These are phyloP conservation scores for Sporothrix schenckii DNA, from an alignment of 2,329 filamentous ascomycete species.

Conservation along the genomic window DNA sequence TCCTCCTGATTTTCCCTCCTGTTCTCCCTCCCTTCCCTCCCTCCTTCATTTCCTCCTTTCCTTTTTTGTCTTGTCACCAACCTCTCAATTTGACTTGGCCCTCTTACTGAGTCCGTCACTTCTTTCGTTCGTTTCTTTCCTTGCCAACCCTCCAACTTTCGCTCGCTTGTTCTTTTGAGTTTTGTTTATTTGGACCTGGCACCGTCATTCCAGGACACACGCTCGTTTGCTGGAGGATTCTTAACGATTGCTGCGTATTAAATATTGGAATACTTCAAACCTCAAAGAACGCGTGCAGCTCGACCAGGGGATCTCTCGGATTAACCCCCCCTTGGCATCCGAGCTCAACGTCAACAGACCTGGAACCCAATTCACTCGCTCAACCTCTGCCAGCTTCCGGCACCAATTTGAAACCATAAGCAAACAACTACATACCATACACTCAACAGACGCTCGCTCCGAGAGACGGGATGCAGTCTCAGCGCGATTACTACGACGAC, in stretches of 20 bases:
- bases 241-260: not conserved
- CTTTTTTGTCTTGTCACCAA: not conserved
- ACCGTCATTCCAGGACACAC: not conserved
- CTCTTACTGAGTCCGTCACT: not conserved
- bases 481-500: constrained; percentile 29
- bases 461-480: constrained; percentile 32
- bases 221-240: not conserved
- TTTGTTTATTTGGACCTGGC: not conserved
- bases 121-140: constrained; percentile 2
- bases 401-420: too few relatives aligned
- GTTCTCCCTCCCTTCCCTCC: not conserved
- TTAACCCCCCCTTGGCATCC: constrained; percentile 2
- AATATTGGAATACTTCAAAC: not conserved
- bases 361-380: constrained; percentile 2
- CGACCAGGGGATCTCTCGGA: not conserved
- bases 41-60: not conserved
- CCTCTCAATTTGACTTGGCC: not conserved
- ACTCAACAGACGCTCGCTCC: not conserved
- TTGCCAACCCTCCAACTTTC: not conserved
- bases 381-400: not conserved
- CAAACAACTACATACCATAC: not conserved
- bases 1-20: not conserved
- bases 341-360: not conserved
- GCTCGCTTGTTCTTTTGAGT: not conserved
- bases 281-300: not conserved